These are phyloP conservation scores for Globisporangium paddicum DNA, from an alignment of 352 stramenopile species.

Conservation along the genomic window DNA sequence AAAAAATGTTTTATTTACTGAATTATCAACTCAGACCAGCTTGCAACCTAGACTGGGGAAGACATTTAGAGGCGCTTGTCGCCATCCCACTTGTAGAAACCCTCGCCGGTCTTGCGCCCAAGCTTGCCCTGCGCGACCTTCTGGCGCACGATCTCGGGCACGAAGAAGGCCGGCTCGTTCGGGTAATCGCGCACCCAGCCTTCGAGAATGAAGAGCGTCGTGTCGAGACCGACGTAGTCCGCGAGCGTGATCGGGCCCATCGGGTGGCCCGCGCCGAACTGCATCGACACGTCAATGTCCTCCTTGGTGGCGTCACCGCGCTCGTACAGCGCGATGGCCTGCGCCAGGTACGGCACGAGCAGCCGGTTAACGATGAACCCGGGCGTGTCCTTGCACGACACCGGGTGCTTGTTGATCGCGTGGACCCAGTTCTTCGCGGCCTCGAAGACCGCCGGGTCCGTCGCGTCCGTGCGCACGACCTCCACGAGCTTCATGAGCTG, in stretches of 20 bases:
- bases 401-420: slow-evolving; percentile 92
- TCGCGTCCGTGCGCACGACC: slow-evolving; percentile 93
- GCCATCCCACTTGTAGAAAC: slow-evolving; percentile 94
- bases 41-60: no score
- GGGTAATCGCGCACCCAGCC: slow-evolving; percentile 96
- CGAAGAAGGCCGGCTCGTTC: slow-evolving; percentile 94
- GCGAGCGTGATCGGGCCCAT: slow-evolving; percentile 94
- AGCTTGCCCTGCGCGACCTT: slow-evolving; percentile 94
- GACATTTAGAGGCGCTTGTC: slow-evolving; percentile 69
- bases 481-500: slow-evolving; percentile 96
- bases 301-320: slow-evolving; percentile 91
- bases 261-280: slow-evolving; percentile 95
- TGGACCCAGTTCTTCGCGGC: slow-evolving; percentile 88
- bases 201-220: slow-evolving; percentile 93
- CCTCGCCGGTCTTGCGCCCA: slow-evolving; percentile 95
- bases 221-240: slow-evolving; percentile 97
- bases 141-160: slow-evolving; percentile 89
- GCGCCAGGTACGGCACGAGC: slow-evolving; percentile 70
- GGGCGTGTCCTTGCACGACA: slow-evolving; percentile 94
- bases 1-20: no score
- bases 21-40: no score
- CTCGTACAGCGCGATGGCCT: slow-evolving; percentile 94
- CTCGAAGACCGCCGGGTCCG: slow-evolving; percentile 90
- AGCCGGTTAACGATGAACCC: slow-evolving; percentile 98
- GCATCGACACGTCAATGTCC: slow-evolving; percentile 98